Evolutionary conservation across 2,329 filamentous ascomycete species (phyloP), one percentile per base, ranked within the genome.

Genomic region (Talaromyces pinophilus): DNA sequence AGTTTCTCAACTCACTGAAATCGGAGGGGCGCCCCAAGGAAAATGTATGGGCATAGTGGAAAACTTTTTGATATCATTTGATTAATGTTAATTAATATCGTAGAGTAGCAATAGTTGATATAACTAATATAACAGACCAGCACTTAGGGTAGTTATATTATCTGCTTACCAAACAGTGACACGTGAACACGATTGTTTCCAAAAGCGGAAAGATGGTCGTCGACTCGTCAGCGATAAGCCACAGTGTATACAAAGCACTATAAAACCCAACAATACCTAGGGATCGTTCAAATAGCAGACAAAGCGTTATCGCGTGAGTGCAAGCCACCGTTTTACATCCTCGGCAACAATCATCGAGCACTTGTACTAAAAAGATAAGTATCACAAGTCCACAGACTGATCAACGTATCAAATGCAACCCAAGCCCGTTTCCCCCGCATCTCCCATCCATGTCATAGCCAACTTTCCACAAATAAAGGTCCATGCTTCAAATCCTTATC

Each of bases 321-420:
- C 33, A 57, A 25, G 54, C 33, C n/a, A 25, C 5, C 11, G 13
- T 44, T 28, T 5, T 2, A 28, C 19, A 55, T 35, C 54, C 54
- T 57, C 54, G 54, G 54, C 54, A 38, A 55, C 2, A 33, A 33
- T 35, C n/a, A 7, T 25, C 22, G 11, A 17, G 28, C 6, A 30
- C 50, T 30, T 54, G 30, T 38, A 30, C 25, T 19, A 33, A 35
- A 33, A 19, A 55, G 52, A 19, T 55, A 55, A 55, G 52, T 55
- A 35, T 50, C 46, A 50, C 46, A 6, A 25, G 44, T 48, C 42
- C 48, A 28, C 8, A 52, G 3, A 30, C 17, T 46, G 42, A 8
- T 15, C 19, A 48, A 19, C 50, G 50, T 54, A 54, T 54, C 50
- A 54, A 25, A 40, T 57, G 54, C 54, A 40, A 57, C 54, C 54